Conservation (phyloP, 345 rosid species). For the Gossypioides kirkii region DNA sequence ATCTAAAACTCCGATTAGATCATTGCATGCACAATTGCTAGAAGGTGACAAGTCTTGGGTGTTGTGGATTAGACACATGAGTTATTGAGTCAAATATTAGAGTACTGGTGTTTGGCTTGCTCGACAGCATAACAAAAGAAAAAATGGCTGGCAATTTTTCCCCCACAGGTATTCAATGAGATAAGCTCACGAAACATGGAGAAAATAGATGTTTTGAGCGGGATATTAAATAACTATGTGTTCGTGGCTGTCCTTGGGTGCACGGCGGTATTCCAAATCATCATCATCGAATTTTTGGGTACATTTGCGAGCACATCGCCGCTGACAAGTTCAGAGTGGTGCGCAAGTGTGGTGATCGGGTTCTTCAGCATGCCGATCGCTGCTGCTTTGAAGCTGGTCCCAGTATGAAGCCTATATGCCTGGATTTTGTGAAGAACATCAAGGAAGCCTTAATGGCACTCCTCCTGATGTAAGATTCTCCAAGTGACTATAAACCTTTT, state of each 20-base stretch:
- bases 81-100: too few relatives aligned
- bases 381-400: conserved; percentile 61
- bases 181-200: conserved; percentile 79
- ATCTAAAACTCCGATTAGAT: background rate
- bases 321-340: conserved; percentile 50
- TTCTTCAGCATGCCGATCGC: conserved; percentile 88
- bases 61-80: too few relatives aligned
- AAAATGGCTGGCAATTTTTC: too few relatives aligned
- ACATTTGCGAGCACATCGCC: conserved; percentile 65
- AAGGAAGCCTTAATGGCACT: background rate
- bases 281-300: conserved; percentile 66
- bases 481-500: background rate
- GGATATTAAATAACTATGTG: conserved; percentile 49
- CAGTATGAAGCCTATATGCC: conserved; percentile 34
- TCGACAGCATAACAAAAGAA: too few relatives aligned
- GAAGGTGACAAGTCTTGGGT: too few relatives aligned
- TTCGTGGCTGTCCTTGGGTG: conserved; percentile 46
- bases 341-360: conserved; percentile 45
- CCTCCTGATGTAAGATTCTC: background rate
- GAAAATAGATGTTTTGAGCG: conserved; percentile 56
- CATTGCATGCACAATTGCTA: background rate
- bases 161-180: conserved; percentile 56
- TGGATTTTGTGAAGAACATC: background rate
- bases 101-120: too few relatives aligned
- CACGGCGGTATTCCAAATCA: conserved; percentile 59